phyloP scores from a whole-genome alignment of 306 rosid genomes.

The Rosa chinensis region DNA sequence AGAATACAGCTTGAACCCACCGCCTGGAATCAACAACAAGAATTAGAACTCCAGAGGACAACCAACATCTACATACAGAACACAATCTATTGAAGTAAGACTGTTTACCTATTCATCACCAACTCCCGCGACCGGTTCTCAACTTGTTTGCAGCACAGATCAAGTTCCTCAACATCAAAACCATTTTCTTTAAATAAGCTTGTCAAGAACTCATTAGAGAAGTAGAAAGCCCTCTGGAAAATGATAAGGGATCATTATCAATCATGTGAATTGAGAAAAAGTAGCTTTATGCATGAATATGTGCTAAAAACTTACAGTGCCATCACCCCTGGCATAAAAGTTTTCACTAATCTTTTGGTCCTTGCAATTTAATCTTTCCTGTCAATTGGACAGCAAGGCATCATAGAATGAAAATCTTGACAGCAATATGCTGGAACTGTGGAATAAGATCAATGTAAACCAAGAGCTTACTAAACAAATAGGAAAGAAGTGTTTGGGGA shows the following conservation, averaged over 20 bases:
- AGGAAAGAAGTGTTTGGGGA: constrained; percentile 12
- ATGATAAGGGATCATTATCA: constrained; percentile 18
- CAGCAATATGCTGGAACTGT: not conserved
- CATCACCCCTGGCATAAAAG: constrained; percentile 90
- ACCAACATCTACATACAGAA: not conserved
- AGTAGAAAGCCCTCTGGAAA: constrained; percentile 91
- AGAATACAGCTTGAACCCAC: constrained; percentile 92
- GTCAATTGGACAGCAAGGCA: constrained; percentile 11
- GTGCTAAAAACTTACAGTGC: constrained; percentile 69
- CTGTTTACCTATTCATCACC: constrained; percentile 77
- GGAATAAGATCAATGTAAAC: constrained; percentile 1
- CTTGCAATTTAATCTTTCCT: constrained; percentile 87
- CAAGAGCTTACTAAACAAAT: constrained; percentile 5
- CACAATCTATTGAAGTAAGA: constrained; percentile 13
- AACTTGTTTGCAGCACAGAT: constrained; percentile 86
- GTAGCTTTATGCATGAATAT: constrained; percentile 10
- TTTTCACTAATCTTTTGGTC: constrained; percentile 89
- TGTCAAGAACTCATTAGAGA: constrained; percentile 79
- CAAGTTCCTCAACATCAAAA: constrained; percentile 64
- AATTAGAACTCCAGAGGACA: not conserved
- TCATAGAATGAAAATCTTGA: constrained; percentile 12
- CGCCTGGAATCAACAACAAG: constrained; percentile 52
- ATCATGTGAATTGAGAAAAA: constrained; percentile 17
- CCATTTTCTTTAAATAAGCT: constrained; percentile 78
- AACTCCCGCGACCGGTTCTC: constrained; percentile 85